Evolutionary conservation across 2,329 filamentous ascomycete genomes (phyloP).

Genomic region (Alternaria triticimaculans): DNA sequence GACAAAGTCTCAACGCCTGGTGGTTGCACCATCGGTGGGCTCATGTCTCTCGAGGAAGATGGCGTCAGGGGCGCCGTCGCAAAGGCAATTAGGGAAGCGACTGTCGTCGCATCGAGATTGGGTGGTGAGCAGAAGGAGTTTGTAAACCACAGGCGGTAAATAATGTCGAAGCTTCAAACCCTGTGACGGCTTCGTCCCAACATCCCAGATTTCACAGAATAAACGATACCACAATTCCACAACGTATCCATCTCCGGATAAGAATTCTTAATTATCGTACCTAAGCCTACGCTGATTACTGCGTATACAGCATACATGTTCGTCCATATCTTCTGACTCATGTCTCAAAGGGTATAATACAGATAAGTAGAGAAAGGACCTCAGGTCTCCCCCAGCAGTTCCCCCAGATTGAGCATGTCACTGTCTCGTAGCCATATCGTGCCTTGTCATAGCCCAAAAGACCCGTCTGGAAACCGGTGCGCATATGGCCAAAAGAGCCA

Average conservation of each 20-base stretch:
- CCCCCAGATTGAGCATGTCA: not conserved
- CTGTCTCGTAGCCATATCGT: not conserved
- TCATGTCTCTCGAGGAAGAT: constrained; percentile 77
- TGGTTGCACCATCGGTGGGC: constrained; percentile 77
- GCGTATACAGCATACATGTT: not conserved
- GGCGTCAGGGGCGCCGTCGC: constrained; percentile 70
- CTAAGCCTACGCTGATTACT: constrained; percentile 10
- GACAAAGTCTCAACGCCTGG: constrained; percentile 81
- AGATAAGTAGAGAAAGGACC: constrained; percentile 16
- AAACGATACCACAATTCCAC: constrained; percentile 14
- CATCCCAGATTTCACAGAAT: not conserved
- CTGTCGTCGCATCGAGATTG: constrained; percentile 71
- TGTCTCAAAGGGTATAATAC: constrained; percentile 23
- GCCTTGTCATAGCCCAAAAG: not conserved
- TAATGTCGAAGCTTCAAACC: not conserved
- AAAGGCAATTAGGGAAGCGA: constrained; percentile 73
- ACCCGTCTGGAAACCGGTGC: not conserved
- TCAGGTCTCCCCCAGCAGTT: not conserved
- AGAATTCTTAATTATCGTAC: not conserved
- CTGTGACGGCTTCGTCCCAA: not conserved
- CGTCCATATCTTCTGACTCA: not conserved
- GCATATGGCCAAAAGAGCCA: not conserved
- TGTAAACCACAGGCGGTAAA: constrained; percentile 53
- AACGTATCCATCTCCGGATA: not conserved
- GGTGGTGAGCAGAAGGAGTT: constrained; percentile 59